phyloP scores from a whole-genome alignment of 2,329 filamentous ascomycete species.

The Neonectria faginata region DNA sequence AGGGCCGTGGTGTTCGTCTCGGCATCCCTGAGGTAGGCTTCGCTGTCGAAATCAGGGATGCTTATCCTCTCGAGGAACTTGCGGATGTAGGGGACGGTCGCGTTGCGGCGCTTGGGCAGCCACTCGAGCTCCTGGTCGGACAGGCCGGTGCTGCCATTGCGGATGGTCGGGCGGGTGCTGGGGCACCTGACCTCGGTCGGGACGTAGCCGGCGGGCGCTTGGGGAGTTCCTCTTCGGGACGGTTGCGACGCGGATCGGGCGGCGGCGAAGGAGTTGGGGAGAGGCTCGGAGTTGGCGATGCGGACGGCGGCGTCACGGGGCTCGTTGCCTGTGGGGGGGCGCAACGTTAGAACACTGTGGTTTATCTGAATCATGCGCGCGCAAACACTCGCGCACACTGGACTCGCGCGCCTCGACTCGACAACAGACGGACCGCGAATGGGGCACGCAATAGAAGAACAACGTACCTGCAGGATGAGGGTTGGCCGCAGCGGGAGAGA shows the following conservation, averaged over 20 bases:
- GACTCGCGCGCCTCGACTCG: neutral
- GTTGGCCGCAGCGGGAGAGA: slow-evolving; percentile 35
- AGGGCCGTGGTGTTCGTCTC: slow-evolving; percentile 51
- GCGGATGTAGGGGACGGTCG: slow-evolving; percentile 80
- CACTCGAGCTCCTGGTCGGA: slow-evolving; percentile 79
- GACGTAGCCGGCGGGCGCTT: slow-evolving; percentile 70
- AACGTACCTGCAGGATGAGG: slow-evolving; percentile 36
- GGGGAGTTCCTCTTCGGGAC: slow-evolving; percentile 45
- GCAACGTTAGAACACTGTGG: slow-evolving; percentile 27
- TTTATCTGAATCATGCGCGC: slow-evolving; percentile 1
- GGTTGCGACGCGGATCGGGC: slow-evolving; percentile 29
- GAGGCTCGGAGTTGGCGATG: slow-evolving; percentile 34
- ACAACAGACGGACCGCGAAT: slow-evolving; percentile 1
- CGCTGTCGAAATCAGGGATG: slow-evolving; percentile 84
- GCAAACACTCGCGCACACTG: slow-evolving; percentile 13
- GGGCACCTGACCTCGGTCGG: slow-evolving; percentile 78
- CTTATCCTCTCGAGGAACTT: slow-evolving; percentile 77
- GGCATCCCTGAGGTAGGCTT: slow-evolving; percentile 69
- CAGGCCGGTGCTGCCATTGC: slow-evolving; percentile 66
- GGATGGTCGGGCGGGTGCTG: slow-evolving; percentile 73
- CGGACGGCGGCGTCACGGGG: slow-evolving; percentile 28
- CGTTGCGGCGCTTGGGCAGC: slow-evolving; percentile 77
- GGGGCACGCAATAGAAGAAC: neutral
- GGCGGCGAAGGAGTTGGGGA: slow-evolving; percentile 22
- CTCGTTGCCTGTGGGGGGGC: slow-evolving; percentile 32